Base-by-base conservation (phyloP, 371 early-diverging fungal genomes). In the Batkoa obscura region DNA sequence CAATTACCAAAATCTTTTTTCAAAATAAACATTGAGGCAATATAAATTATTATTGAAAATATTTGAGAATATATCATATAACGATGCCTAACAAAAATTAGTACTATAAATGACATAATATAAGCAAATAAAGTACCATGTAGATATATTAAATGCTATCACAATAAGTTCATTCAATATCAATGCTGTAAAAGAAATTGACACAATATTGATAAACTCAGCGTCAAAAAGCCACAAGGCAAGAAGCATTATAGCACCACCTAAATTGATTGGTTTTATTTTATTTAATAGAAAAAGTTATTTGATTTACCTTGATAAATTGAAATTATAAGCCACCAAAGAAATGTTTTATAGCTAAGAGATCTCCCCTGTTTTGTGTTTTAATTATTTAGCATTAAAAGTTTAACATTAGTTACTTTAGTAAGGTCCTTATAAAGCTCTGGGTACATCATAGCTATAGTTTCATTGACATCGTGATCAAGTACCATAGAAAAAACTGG, bases 101-200 rank as follows among this genome's bases (percentile, higher is more conserved):
- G 23, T 23, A 23, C 23, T 23, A 23, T 23, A 23, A 23, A 23
- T 23, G 23, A 23, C 23, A 23, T 23, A 23, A 23, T 23, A 23
- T 23, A 23, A 23, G 0, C 23, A 42, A 13, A 30, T 43, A 3
- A 43, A 52, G 56, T 69, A 74, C 92, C 93, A 94, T 10, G 87
- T 91, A 55, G 78, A 79, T 43, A 94, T 87, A 63, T 92, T 90
- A 41, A 98, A 64, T 2, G 94, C 89, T 4, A 98, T 96, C 97
- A 96, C 98, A n/a, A 98, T 66, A 43, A 98, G 68, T 68, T 99
- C 99, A 68, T 99, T 99, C 57, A 98, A 79, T 37, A 99, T 86
- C 46, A 98, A 66, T 0, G 93, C 88, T 0, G 96, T 94, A 64
- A 99, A 99, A 3, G 93, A 88, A 43, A 99, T 90, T 2, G 95